A percentile compares a stretch with the other conserved stretches of the same genome.
phyloP scores from a whole-genome alignment of 495 filamentous ascomycete genomes.

The Penicillium coffeae region DNA sequence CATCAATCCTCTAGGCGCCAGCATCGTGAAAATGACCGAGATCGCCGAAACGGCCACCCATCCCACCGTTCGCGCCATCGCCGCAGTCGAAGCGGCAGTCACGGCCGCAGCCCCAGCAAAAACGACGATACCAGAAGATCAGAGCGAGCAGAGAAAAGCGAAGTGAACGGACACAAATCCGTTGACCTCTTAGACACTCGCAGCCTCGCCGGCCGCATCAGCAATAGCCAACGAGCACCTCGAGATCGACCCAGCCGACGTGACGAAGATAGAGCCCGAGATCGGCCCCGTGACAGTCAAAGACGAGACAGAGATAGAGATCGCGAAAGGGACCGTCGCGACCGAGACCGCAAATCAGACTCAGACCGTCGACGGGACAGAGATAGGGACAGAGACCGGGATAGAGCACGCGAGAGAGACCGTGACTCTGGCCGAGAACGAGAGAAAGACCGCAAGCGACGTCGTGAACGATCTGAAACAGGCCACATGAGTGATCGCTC shows the following conservation, averaged over 20 bases:
- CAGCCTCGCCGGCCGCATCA: slow-evolving; percentile 23
- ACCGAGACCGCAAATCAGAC: slow-evolving; percentile 1
- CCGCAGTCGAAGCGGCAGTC: slow-evolving; percentile 42
- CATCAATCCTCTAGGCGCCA: slow-evolving; percentile 50
- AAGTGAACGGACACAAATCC: slow-evolving; percentile 14
- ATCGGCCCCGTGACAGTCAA: slow-evolving; percentile 22
- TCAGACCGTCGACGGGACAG: slow-evolving; percentile 19
- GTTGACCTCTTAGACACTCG: slow-evolving; percentile 8
- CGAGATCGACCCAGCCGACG: slow-evolving; percentile 41
- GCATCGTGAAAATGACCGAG: slow-evolving; percentile 33
- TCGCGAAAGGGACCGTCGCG: slow-evolving; percentile 15
- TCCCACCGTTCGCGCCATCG: slow-evolving; percentile 47
- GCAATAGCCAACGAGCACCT: slow-evolving; percentile 29
- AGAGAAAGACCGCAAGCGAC: slow-evolving; percentile 53
- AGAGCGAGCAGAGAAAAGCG: slow-evolving; percentile 18
- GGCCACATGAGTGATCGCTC: slow-evolving; percentile 32
- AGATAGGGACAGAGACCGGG: slow-evolving; percentile 30
- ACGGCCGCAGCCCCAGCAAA: slow-evolving; percentile 26
- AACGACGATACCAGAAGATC: slow-evolving; percentile 24
- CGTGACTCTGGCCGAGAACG: slow-evolving; percentile 40
- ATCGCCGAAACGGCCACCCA: slow-evolving; percentile 38
- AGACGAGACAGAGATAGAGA: slow-evolving; percentile 33
- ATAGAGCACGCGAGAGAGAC: slow-evolving; percentile 18
- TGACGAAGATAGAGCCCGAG: slow-evolving; percentile 29
- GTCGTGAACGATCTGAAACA: slow-evolving; percentile 49